A percentile compares a stretch with the other conserved stretches of the same genome.
These are phyloP conservation scores for Penicillium sp. DNA, from an alignment of 2,329 filamentous ascomycete genomes.

Conservation along the genomic window DNA sequence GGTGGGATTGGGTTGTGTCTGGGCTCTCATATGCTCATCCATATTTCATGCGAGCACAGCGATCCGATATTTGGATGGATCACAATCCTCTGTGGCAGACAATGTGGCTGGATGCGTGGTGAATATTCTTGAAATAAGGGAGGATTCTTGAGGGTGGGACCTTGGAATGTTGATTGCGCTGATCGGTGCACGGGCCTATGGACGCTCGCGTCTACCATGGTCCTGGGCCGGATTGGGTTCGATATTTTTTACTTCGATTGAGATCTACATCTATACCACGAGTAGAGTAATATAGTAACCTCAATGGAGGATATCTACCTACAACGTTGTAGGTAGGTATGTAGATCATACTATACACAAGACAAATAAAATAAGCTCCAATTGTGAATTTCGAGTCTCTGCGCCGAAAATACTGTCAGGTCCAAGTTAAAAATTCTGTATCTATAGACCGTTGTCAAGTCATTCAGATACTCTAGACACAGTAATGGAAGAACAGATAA, in stretches of 20 bases:
- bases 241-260: not conserved
- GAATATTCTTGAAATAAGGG: not conserved
- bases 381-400: too few species aligned
- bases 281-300: too few species aligned
- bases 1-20: not conserved
- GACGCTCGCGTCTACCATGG: not conserved
- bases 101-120: not conserved
- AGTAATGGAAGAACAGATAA: too few species aligned
- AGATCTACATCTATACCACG: not conserved
- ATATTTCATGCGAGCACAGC: not conserved
- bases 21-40: not conserved
- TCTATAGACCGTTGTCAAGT: too few species aligned
- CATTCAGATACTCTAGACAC: too few species aligned
- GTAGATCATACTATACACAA: too few species aligned
- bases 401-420: too few species aligned
- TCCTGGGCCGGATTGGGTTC: not conserved
- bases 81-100: not conserved
- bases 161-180: constrained; percentile 8
- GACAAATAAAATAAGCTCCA: too few species aligned
- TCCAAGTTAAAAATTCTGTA: too few species aligned
- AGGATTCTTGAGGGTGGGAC: not conserved
- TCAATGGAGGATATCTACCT: too few species aligned
- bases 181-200: constrained; percentile 17
- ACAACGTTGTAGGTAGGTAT: too few species aligned
- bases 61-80: not conserved